phyloP scores from a whole-genome alignment of 2,329 filamentous ascomycete species.

The Colletotrichum paranaense region DNA sequence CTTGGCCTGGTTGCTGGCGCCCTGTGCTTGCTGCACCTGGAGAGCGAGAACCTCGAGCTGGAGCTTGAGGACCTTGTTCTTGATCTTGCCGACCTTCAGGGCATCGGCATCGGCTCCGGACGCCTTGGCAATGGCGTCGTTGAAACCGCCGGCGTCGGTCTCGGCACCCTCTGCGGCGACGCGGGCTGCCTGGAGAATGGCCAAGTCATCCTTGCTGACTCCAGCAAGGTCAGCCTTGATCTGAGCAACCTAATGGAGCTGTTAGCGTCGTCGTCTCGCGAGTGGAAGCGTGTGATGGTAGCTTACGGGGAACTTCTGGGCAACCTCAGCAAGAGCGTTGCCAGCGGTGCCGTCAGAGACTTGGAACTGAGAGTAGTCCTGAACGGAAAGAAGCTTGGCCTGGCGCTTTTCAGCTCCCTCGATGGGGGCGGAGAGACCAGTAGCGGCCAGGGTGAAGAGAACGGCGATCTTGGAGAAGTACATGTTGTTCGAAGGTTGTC shows the following conservation, averaged over 20 bases:
- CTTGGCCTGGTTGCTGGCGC: constrained; percentile 53
- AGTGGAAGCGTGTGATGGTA: background rate
- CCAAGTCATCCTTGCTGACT: constrained; percentile 59
- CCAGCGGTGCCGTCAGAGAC: constrained; percentile 63
- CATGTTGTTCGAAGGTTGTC: constrained; percentile 44
- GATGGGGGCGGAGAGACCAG: constrained; percentile 43
- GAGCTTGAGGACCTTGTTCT: constrained; percentile 71
- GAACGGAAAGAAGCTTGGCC: constrained; percentile 28
- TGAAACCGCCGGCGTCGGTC: constrained; percentile 57
- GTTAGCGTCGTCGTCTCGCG: background rate
- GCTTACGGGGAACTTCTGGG: constrained; percentile 64
- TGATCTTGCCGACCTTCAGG: constrained; percentile 66
- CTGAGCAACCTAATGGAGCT: constrained; percentile 5
- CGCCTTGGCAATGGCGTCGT: constrained; percentile 62
- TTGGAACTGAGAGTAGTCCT: constrained; percentile 47
- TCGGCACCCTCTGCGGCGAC: constrained; percentile 66
- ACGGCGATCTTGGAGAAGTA: constrained; percentile 50
- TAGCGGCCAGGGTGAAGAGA: constrained; percentile 49
- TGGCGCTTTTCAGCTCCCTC: constrained; percentile 40
- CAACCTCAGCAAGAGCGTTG: constrained; percentile 64
- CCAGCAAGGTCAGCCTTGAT: constrained; percentile 52
- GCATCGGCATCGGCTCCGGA: constrained; percentile 54
- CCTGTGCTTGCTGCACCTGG: constrained; percentile 63
- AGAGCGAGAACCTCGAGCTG: constrained; percentile 62
- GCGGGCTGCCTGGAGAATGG: constrained; percentile 61